These are phyloP conservation scores for Phytophthora pluvialis DNA, from an alignment of 352 stramenopile genomes.

Conservation along the genomic window DNA sequence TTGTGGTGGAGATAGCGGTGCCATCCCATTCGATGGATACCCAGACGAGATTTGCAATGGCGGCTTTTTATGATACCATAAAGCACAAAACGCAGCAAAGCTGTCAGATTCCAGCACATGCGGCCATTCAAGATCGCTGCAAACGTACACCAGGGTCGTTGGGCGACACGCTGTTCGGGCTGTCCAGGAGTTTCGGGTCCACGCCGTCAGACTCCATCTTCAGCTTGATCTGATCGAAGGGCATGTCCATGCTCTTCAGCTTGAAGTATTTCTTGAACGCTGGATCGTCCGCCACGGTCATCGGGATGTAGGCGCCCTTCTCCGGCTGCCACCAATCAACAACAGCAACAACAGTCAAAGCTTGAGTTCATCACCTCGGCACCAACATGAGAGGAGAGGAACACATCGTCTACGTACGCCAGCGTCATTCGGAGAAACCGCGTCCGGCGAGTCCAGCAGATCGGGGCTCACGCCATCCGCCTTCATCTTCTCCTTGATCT, in stretches of 20 bases:
- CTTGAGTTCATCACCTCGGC: no score
- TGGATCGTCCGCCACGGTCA: constrained; percentile 80
- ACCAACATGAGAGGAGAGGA: no score
- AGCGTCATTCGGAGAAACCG: constrained; percentile 76
- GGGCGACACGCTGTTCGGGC: constrained; percentile 66
- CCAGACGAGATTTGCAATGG: constrained; percentile 29
- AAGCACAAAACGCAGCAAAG: not conserved
- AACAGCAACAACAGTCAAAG: constrained; percentile 5
- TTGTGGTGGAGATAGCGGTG: constrained; percentile 25
- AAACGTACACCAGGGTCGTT: constrained; percentile 78
- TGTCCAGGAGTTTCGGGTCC: constrained; percentile 69
- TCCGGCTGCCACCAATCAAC: constrained; percentile 43
- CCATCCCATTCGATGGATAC: constrained; percentile 27
- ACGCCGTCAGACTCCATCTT: constrained; percentile 88
- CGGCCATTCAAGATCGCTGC: not conserved
- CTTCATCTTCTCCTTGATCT: constrained; percentile 87
- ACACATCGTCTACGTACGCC: constrained; percentile 58
- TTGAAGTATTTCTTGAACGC: constrained; percentile 90
- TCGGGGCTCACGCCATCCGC: constrained; percentile 63
- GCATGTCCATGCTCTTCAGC: constrained; percentile 85
- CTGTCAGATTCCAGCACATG: constrained; percentile 8
- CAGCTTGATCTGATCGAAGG: constrained; percentile 82
- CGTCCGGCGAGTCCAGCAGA: constrained; percentile 75
- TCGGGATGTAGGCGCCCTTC: constrained; percentile 67
- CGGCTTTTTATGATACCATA: constrained; percentile 30